These are phyloP conservation scores for Backusella liffmaniae DNA, from an alignment of 192 early-diverging fungal species.

Conservation along the genomic window DNA sequence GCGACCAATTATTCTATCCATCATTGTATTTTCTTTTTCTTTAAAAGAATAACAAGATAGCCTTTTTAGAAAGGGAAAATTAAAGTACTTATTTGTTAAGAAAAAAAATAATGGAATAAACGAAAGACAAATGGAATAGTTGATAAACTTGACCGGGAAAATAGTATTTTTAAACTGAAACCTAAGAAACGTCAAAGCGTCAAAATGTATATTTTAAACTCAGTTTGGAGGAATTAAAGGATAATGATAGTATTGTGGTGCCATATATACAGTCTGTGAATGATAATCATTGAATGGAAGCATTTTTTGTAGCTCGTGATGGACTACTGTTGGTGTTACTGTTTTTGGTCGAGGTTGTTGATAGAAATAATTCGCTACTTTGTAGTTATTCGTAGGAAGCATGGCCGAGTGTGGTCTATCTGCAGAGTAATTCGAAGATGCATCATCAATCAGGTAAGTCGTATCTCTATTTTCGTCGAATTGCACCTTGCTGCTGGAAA, in stretches of 20 bases:
- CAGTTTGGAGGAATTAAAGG: background rate
- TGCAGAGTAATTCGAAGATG: background rate
- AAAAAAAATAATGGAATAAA: background rate
- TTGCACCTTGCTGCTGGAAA: background rate
- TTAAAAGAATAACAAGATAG: too few species aligned
- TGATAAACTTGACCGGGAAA: background rate
- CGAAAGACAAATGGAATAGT: background rate
- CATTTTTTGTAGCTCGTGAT: background rate
- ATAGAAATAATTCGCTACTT: background rate
- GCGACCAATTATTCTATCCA: background rate
- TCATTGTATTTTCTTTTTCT: background rate
- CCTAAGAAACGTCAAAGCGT: slow-evolving; percentile 6
- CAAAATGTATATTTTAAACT: background rate
- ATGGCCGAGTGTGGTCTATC: background rate
- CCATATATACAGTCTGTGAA: background rate
- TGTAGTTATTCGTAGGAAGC: background rate
- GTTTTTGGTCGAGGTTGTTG: background rate
- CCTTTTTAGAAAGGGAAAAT: background rate
- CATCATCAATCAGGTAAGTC: background rate
- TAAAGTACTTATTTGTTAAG: background rate
- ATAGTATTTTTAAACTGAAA: slow-evolving; percentile 7
- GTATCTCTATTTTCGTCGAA: background rate
- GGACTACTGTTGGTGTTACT: background rate
- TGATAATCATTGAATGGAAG: background rate
- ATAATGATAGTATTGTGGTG: background rate